Percentiles rank a stretch among this genome's conserved stretches.
phyloP scores from a whole-genome alignment of 2,329 filamentous ascomycete genomes.

The Fusarium sp. region DNA sequence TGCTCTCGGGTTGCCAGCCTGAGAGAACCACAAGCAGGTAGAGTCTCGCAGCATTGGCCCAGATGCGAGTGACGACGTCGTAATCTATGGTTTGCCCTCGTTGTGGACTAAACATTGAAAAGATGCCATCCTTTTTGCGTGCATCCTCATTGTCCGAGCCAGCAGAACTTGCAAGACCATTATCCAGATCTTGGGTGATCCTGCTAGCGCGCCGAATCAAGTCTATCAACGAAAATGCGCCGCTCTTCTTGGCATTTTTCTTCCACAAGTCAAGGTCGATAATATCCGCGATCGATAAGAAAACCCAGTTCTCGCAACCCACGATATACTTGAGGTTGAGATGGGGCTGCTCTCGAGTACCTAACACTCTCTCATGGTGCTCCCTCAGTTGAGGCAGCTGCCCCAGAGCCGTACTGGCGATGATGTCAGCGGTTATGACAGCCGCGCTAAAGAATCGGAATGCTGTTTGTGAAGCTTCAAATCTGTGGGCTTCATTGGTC shows the following conservation, averaged over 20 bases:
- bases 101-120: not conserved
- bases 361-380: slow-evolving; percentile 1
- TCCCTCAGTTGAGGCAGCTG: not conserved
- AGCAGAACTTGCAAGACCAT: not conserved
- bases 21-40: slow-evolving; percentile 2
- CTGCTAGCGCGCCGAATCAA: not conserved
- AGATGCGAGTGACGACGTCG: not conserved
- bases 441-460: slow-evolving; percentile 51
- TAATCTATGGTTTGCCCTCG: not conserved
- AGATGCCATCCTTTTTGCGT: not conserved
- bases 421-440: slow-evolving; percentile 45
- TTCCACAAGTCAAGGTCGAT: slow-evolving; percentile 6
- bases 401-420: slow-evolving; percentile 12
- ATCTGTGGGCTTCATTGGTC: not conserved
- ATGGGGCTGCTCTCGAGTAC: accelerated
- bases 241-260: not conserved
- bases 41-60: not conserved
- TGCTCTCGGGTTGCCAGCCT: not conserved
- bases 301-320: slow-evolving; percentile 23
- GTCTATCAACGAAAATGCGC: not conserved
- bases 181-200: not conserved
- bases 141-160: accelerated
- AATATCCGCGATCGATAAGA: not conserved
- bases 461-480: slow-evolving; percentile 47
- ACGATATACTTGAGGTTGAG: slow-evolving; percentile 1